Conservation (phyloP, 140 eudicot genomes). For the Stevia rebaudiana region DNA sequence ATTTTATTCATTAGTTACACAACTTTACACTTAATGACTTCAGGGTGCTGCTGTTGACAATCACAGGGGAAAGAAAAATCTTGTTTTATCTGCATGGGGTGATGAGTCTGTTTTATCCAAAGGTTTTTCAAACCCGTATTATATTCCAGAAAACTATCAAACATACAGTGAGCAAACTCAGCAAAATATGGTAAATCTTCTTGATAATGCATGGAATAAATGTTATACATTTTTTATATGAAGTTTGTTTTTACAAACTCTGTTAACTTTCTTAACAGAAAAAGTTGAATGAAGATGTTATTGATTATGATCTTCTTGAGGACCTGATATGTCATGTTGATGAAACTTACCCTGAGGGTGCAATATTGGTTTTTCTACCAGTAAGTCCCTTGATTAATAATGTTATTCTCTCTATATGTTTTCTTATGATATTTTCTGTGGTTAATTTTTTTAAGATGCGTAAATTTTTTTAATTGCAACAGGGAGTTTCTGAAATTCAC, state of each 20-base stretch:
- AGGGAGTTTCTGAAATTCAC: conserved; percentile 93
- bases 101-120: conserved; percentile 76
- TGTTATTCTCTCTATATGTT: background rate
- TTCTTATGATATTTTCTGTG: background rate
- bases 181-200: conserved; percentile 64
- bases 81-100: conserved; percentile 85
- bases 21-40: conserved; percentile 15
- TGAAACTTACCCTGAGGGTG: conserved; percentile 73
- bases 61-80: conserved; percentile 84
- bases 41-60: conserved; percentile 75
- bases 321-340: conserved; percentile 85
- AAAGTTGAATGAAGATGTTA: conserved; percentile 77
- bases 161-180: conserved; percentile 76
- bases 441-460: background rate
- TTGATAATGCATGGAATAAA: background rate
- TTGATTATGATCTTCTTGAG: conserved; percentile 92
- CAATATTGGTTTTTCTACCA: conserved; percentile 81
- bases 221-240: background rate
- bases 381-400: conserved; percentile 34
- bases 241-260: conserved; percentile 5
- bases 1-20: conserved; percentile 25
- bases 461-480: conserved; percentile 13
- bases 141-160: conserved; percentile 53
- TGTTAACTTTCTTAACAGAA: conserved; percentile 44
- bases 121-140: conserved; percentile 58